Evolutionary conservation across 805 yeast species (phyloP), one percentile per base, ranked within the genome.

Genomic region (Kazachstania psychrophila): DNA sequence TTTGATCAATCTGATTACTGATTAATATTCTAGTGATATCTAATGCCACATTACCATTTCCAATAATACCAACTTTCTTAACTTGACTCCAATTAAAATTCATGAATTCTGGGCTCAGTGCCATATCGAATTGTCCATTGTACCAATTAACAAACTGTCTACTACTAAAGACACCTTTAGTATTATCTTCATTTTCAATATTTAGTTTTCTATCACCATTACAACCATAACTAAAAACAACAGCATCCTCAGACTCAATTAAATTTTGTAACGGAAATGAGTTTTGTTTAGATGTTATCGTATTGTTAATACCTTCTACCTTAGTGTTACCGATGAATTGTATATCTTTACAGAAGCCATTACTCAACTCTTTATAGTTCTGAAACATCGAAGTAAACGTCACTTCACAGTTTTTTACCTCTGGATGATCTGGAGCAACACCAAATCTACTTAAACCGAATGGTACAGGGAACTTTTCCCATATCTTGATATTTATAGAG

Each of bases 341-440:
- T 17, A 56, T 51, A 78, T 75, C 2, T 58, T 48, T n/a, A 22
- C 32, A 30, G 15, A 16, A 26, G 2, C 34, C 39, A 10, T 60
- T 55, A 10, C 53, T 47, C 17, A 46, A 37, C 52, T 62, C 49
- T 3, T 34, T 34, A 10, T 34, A 14, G 5, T 32, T 20, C 3
- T 18, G 12, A 26, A 30, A 28, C 30, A 32, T 23, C 5, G 20
- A 14, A 19, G n/a, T 70, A 53, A 92, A 80, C 36, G 87, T 77
- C 14, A 81, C 66, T 35, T 67, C 71, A 49, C 92, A 82, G 41
- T 77, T 77, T 56, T 88, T 89, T 23, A 92, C 97, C 51, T 92
- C 97, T 0, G 96, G 95, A 60, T 92, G 96, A 60, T 92, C 99
- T 2, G 99, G 99, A 0, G 98, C 96, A n/a, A 92, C 97, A 1